A percentile compares a stretch with the other conserved stretches of the same genome.
These are phyloP conservation scores for Russula earlei DNA, from an alignment of 768 basidiomycete genomes.

Conservation along the genomic window DNA sequence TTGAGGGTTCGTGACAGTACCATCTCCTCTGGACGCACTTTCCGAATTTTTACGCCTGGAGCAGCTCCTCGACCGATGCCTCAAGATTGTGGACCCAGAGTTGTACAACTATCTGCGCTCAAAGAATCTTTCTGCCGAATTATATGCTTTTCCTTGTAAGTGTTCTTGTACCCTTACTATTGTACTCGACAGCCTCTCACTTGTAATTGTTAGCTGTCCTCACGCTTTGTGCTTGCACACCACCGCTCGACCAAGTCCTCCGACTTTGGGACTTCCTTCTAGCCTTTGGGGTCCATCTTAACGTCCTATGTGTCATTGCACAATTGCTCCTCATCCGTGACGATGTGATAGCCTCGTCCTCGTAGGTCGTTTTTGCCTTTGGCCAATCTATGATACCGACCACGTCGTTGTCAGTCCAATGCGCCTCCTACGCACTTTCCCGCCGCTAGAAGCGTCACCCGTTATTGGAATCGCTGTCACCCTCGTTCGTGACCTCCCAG, in stretches of 20 bases:
- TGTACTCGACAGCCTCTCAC: slow-evolving; percentile 3
- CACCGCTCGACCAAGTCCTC: slow-evolving; percentile 89
- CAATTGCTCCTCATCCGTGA: slow-evolving; percentile 86
- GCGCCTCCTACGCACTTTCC: slow-evolving; percentile 89
- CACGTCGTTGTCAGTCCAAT: slow-evolving; percentile 56
- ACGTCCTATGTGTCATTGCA: slow-evolving; percentile 94
- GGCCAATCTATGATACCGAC: not conserved
- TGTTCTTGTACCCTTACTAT: slow-evolving; percentile 21
- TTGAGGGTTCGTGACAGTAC: slow-evolving; percentile 56
- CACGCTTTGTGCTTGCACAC: slow-evolving; percentile 94
- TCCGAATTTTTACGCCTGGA: not conserved
- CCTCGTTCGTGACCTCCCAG: slow-evolving; percentile 82
- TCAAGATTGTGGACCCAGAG: slow-evolving; percentile 85
- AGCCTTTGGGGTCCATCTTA: slow-evolving; percentile 93
- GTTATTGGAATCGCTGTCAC: slow-evolving; percentile 92
- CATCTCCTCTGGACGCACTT: too few species aligned
- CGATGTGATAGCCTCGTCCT: slow-evolving; percentile 78
- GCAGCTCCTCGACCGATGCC: slow-evolving; percentile 88
- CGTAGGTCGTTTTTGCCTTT: slow-evolving; percentile 39
- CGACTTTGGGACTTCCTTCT: slow-evolving; percentile 96
- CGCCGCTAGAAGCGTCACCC: slow-evolving; percentile 76
- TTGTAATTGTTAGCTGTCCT: slow-evolving; percentile 55
- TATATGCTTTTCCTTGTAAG: slow-evolving; percentile 96
- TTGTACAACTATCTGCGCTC: slow-evolving; percentile 72
- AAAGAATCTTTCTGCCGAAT: slow-evolving; percentile 89